Base-by-base conservation (phyloP, 2,329 filamentous ascomycete species). In the Exserohilum turcica region DNA sequence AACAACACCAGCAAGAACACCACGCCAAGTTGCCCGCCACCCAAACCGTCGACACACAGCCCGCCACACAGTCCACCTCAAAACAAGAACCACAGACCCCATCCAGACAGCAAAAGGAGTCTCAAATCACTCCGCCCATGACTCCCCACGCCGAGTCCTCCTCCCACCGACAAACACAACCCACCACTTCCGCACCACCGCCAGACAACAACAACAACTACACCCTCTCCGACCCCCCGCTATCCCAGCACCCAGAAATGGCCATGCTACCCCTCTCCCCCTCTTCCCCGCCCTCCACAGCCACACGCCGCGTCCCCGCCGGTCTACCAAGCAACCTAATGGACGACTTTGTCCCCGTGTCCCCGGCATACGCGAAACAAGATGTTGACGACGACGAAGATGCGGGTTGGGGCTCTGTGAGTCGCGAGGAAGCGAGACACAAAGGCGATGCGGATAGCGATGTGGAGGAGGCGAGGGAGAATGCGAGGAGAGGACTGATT, bases 381-480 rank as follows among this genome's bases (percentile, higher is more conserved):
- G 57, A 61, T n/a, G n/a, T n/a, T 3, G 65, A 70, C 0, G 66
- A 70, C 1, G 66, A 66, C 1, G 67, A 68, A 37, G 67, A 71
- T 54, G 71, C 71, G 2, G 70, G 70, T 3, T 74, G 71, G 71
- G 70, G 68, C 1, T 69, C 71, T 38, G 59, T 73, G 56, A 65
- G 59, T 19, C 42, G 60, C 9, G 65, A 68, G 35, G 67, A 72
- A 32, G 64, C 59, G 16, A 61, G 40, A 45, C 61, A 39, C 33
- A 38, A 31, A 8, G 51, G n/a, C n/a, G n/a, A 39, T 18, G 54
- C 51, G 1, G 57, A 48, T 10, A 54, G 45, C 7, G 61, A 62
- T 27, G 61, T 60, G 10, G 65, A 63, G 1, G 51, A 40, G 5
- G 58, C 47, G 10, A 62, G 59, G 0, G 50, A 49, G 8, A 43